Conservation (phyloP, 1,284 basidiomycete species). For the Ceratobasidium theobromae region DNA sequence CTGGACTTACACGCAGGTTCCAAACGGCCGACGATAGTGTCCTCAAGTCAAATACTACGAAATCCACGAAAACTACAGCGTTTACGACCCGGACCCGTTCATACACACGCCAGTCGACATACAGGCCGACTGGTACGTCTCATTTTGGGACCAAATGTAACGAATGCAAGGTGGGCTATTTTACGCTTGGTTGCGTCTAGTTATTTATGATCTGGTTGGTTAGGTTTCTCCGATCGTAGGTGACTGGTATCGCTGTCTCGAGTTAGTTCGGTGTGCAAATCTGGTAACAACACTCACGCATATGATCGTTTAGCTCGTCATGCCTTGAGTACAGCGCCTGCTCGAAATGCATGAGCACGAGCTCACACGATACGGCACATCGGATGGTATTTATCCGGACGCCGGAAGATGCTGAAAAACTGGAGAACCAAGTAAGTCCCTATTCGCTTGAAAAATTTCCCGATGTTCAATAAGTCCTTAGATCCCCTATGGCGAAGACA, state of each 20-base stretch:
- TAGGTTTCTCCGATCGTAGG: conserved; percentile 30
- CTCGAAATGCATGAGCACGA: not conserved
- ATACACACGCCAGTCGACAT: too few species aligned
- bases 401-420: not conserved
- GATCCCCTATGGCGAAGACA: not conserved
- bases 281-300: not conserved
- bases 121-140: too few species aligned
- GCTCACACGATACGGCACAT: not conserved
- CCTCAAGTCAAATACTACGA: too few species aligned
- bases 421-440: not conserved
- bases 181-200: too few species aligned
- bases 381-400: not conserved
- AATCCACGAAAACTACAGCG: too few species aligned
- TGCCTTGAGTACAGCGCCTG: not conserved
- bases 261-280: not conserved
- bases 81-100: too few species aligned
- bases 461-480: not conserved
- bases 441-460: not conserved
- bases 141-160: too few species aligned
- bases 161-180: conserved; percentile 33
- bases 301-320: not conserved
- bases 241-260: conserved; percentile 32
- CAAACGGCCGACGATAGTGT: too few species aligned
- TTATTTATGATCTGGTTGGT: too few species aligned
- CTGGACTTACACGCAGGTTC: too few species aligned